Evolutionary conservation across 2,329 filamentous ascomycete genomes (phyloP), one percentile per base, ranked within the genome.

Genomic region (Neofusicoccum parvum): DNA sequence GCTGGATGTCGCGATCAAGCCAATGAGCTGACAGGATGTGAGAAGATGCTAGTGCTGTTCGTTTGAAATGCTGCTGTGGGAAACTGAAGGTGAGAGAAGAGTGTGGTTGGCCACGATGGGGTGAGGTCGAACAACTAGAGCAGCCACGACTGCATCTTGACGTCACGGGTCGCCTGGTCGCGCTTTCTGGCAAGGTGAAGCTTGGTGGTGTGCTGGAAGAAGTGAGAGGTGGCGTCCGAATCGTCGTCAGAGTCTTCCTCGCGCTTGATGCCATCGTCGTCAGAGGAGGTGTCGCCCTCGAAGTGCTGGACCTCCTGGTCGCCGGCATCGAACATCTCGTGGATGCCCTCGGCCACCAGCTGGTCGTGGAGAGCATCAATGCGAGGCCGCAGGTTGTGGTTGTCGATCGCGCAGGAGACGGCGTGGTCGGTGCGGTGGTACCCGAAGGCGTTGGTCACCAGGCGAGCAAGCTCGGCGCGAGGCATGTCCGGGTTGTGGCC

Each of bases 401-500:
- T 51, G 20, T 63, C 60, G 9, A 64, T 64, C 27, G 62, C 62
- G 3, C 62, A 64, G 7, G 50, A 37, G 3, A 64, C 50, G 3
- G 62, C 50, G 34, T 64, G 62, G 14, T 32, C 50, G 17, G 27
- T 54, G 46, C 62, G 49, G 1, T 32, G 0, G 10, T 32, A 9
- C 12, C 17, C 14, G n/a, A 64, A 64, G 9, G 10, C 15, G 15
- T 3, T 46, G 5, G 32, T 32, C 14, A 64, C 39, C 7, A 37
- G 15, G 3, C 11, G 9, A 4, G 62, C 39, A 3, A 64, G 62
- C 5, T 48, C 17, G 4, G 17, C 2, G 17, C 50, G 49, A 34
- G 34, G 20, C 5, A 43, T 23, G 2, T 9, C 4, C 1, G 49
- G 62, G 3, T 64, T 23, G 12, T 34, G 49, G 39, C 39, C 50